phyloP scores from a whole-genome alignment of 176 grass and related monocot genomes.

The Rhynchospora tenuis region DNA sequence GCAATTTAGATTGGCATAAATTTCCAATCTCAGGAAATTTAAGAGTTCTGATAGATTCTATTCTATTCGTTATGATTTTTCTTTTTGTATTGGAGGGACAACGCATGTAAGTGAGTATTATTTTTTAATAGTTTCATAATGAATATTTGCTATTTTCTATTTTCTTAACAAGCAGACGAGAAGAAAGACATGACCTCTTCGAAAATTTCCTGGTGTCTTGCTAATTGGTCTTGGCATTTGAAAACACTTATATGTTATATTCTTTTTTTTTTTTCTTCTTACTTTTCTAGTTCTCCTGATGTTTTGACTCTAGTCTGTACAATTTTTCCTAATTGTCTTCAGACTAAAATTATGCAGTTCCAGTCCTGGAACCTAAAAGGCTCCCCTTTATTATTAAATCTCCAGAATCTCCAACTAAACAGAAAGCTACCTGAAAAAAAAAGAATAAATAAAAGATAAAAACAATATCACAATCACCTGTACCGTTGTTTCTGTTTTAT shows the following conservation, averaged over 20 bases:
- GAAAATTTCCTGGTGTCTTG: not conserved
- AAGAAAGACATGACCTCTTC: not conserved
- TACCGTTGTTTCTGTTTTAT: too few relatives aligned
- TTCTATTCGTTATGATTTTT: not conserved
- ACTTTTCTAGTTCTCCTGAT: too few relatives aligned
- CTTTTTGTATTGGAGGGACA: not conserved
- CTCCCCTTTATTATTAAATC: not conserved
- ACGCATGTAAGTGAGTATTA: not conserved
- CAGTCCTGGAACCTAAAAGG: not conserved
- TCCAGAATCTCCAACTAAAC: not conserved
- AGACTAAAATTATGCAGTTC: not conserved
- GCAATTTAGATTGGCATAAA: not conserved
- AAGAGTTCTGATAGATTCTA: not conserved
- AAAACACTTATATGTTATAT: not conserved
- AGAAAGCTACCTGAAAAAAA: not conserved
- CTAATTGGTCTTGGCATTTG: not conserved
- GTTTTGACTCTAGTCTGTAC: too few relatives aligned
- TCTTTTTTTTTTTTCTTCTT: not conserved
- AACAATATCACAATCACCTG: too few relatives aligned
- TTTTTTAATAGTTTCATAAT: not conserved
- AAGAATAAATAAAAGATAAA: not conserved
- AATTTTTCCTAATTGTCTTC: not conserved
- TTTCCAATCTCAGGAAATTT: conserved; percentile 13
- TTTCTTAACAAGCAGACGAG: not conserved
- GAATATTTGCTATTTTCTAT: not conserved